Percentiles rank a stretch among this genome's conserved stretches.
Conservation (phyloP, 2,329 filamentous ascomycete genomes). For the Hirsutella thompsonii region DNA sequence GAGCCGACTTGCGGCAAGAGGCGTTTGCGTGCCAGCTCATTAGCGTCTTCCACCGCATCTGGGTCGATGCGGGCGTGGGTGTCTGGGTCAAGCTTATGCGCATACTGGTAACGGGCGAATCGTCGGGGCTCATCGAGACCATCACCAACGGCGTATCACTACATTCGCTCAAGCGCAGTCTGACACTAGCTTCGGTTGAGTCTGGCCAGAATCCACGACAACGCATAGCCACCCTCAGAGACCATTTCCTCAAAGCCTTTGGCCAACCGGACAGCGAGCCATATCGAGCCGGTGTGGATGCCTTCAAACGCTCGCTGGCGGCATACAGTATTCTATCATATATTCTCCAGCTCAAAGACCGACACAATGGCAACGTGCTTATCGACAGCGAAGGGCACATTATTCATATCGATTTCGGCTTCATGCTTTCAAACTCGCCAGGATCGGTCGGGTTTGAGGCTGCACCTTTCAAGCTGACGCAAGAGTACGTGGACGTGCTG, state of each 20-base stretch:
- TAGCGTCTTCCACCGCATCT: constrained; percentile 68
- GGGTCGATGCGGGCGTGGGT: constrained; percentile 58
- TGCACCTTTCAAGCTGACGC: constrained; percentile 74
- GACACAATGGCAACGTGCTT: constrained; percentile 77
- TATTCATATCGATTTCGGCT: constrained; percentile 81
- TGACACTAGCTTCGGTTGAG: constrained; percentile 64
- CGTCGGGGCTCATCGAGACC: constrained; percentile 73
- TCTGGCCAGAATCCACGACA: constrained; percentile 59
- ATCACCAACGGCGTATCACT: constrained; percentile 83
- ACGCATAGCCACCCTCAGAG: constrained; percentile 66
- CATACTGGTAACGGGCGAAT: constrained; percentile 75
- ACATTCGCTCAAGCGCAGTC: constrained; percentile 69
- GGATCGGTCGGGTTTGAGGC: constrained; percentile 78
- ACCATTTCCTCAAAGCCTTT: constrained; percentile 74
- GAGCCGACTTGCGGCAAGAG: constrained; percentile 70
- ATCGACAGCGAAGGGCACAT: constrained; percentile 80
- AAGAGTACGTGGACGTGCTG: constrained; percentile 75
- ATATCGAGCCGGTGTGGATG: constrained; percentile 60
- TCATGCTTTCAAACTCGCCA: constrained; percentile 80
- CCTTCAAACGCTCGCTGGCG: constrained; percentile 70
- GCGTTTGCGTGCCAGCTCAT: constrained; percentile 82
- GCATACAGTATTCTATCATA: constrained; percentile 81
- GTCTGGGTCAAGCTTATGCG: constrained; percentile 89
- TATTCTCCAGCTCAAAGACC: constrained; percentile 71
- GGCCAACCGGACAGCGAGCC: constrained; percentile 55